Conservation (phyloP, 1,284 basidiomycete genomes). For the Stereum hirsutum region DNA sequence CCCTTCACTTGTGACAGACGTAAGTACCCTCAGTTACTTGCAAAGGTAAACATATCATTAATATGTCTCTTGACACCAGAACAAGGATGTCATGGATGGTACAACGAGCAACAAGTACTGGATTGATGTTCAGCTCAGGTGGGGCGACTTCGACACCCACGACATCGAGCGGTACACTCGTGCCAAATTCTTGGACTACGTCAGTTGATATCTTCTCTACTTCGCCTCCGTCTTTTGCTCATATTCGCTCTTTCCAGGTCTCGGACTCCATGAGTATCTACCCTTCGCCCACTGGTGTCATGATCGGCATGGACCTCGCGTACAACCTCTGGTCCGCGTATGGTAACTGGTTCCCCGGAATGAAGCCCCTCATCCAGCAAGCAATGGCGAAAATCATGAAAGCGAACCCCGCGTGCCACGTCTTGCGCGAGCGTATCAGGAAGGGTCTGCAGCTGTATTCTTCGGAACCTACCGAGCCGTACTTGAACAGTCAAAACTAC, state of each 20-base stretch:
- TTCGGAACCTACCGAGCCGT: slow-evolving; percentile 98
- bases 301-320: slow-evolving; percentile 97
- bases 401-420: slow-evolving; percentile 96
- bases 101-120: slow-evolving; percentile 99
- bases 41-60: slow-evolving; percentile 4
- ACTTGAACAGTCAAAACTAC: slow-evolving; percentile 97
- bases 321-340: slow-evolving; percentile 99
- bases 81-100: slow-evolving; percentile 94
- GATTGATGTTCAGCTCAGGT: slow-evolving; percentile 96
- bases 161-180: slow-evolving; percentile 97
- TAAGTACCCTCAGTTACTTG: slow-evolving; percentile 24
- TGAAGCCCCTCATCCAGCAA: slow-evolving; percentile 97
- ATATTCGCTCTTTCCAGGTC: slow-evolving; percentile 35
- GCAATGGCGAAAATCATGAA: slow-evolving; percentile 99
- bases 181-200: slow-evolving; percentile 96
- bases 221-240: slow-evolving; percentile 5
- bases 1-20: slow-evolving; percentile 93
- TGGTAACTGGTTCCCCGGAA: slow-evolving; percentile 98
- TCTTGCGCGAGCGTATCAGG: slow-evolving; percentile 95
- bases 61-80: slow-evolving; percentile 27
- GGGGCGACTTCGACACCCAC: slow-evolving; percentile 99
- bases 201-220: slow-evolving; percentile 25
- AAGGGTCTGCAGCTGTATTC: slow-evolving; percentile 98
- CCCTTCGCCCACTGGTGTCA: slow-evolving; percentile 94
- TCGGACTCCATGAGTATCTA: slow-evolving; percentile 97